Evolutionary conservation across 768 basidiomycete species (phyloP).

Genomic region (Suillus brevipes): DNA sequence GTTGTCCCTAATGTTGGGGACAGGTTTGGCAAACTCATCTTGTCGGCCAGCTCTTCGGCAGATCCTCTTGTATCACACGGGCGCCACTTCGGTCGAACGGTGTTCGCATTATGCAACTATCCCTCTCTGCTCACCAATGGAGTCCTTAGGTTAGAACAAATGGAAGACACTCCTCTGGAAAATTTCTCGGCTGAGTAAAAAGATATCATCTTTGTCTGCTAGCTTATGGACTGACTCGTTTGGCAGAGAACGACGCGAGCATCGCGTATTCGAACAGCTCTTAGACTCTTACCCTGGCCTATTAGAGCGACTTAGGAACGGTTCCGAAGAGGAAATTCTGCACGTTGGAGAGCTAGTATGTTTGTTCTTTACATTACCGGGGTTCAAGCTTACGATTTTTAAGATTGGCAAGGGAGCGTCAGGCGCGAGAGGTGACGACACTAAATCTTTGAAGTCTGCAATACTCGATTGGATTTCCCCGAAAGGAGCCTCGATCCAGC

Average conservation of each 20-base stretch:
- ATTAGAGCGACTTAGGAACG: not conserved
- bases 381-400: not conserved
- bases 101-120: too few relatives aligned
- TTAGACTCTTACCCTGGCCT: slow-evolving; percentile 5
- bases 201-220: not conserved
- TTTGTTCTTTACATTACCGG: slow-evolving; percentile 2
- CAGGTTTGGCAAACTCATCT: too few relatives aligned
- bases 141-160: not conserved
- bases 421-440: slow-evolving; percentile 9
- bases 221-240: not conserved
- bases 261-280: slow-evolving; percentile 4
- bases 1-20: too few relatives aligned
- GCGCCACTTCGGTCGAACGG: too few relatives aligned
- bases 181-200: not conserved
- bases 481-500: slow-evolving; percentile 14
- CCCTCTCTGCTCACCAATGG: slow-evolving; percentile 4
- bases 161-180: too few relatives aligned
- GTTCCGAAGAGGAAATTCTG: slow-evolving; percentile 7
- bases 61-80: too few relatives aligned
- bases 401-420: slow-evolving; percentile 6
- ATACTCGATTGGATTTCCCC: slow-evolving; percentile 23
- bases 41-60: too few relatives aligned
- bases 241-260: slow-evolving; percentile 8
- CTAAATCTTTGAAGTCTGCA: slow-evolving; percentile 11
- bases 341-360: not conserved